Base-by-base conservation (phyloP, 805 yeast genomes). In the Metschnikowia drakensbergensis region DNA sequence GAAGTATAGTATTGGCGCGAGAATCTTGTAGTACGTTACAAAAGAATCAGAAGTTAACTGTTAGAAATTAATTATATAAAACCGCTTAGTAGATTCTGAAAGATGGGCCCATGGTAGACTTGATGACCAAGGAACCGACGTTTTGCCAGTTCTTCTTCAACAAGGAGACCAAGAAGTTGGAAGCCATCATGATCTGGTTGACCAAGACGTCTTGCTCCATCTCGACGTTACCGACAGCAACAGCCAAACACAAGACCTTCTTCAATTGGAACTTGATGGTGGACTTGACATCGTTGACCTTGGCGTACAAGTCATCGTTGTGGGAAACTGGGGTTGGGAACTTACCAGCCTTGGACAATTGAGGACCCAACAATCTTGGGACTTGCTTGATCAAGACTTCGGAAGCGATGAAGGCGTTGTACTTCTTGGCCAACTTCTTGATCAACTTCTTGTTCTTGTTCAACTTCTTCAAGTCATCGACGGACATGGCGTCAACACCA, bases 141-240 rank as follows among this genome's bases (percentile, higher is more conserved):
- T 94, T 94, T 85, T 94, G 99, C 99, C 99, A 94, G 96, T 94
- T 89, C 92, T 94, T 94, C 96, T 94, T 94, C 77, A 94, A 84
- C 79, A 94, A 81, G 63, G 99, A 94, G 65, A 94, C 99, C 77
- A 94, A 87, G 86, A 94, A 94, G 96, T 94, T 94, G 65, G 96
- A 83, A 65, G 99, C 83, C 94, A 94, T 84, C 89, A 94, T 83
- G 81, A 94, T 89, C 81, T 94, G 99, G 85, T 92, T 88, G 69
- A 87, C 96, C 71, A 94, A 81, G 67, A 82, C 82, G 67, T 90
- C 97, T 83, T 92, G 94, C 71, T 87, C 95, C 99, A 94, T 94
- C 79, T 91, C 99, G 68, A 94, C 97, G 94, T 94, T 83, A 79
- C 97, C 99, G 69, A 94, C 86, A 66, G 99, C 98, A 73, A 94